phyloP scores from a whole-genome alignment of 2,329 filamentous ascomycete genomes.

The Xylariaceae sp. region DNA sequence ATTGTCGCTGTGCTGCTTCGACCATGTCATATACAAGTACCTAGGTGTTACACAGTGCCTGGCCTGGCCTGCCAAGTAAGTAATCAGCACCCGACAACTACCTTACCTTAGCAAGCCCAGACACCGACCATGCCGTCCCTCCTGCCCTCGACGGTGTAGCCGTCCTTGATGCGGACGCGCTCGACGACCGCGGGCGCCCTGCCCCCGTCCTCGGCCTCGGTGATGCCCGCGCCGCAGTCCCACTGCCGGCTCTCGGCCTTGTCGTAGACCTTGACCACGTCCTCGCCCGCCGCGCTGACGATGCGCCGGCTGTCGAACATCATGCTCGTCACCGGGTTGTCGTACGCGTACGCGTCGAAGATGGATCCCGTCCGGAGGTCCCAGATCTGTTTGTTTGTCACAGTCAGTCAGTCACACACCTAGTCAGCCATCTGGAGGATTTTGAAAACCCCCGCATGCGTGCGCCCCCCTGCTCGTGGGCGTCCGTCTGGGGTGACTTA shows the following conservation, averaged over 20 bases:
- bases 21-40: no score
- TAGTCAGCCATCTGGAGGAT: no score
- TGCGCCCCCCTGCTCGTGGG: no score
- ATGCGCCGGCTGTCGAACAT: constrained; percentile 93
- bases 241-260: constrained; percentile 93
- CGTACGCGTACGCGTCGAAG: constrained; percentile 92
- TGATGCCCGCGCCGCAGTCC: constrained; percentile 84
- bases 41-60: no score
- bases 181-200: constrained; percentile 62
- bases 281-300: constrained; percentile 80
- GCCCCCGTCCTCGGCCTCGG: constrained; percentile 58
- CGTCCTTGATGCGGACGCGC: constrained; percentile 82
- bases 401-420: no score
- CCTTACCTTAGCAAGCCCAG: constrained; percentile 52
- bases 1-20: no score
- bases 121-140: constrained; percentile 82
- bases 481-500: no score
- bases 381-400: constrained; percentile 70
- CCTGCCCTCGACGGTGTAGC: constrained; percentile 86
- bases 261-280: constrained; percentile 96
- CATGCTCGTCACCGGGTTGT: constrained; percentile 86
- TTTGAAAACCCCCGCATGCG: no score
- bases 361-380: constrained; percentile 94
- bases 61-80: no score
- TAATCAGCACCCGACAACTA: no score